Base-by-base conservation (phyloP, 2,329 filamentous ascomycete genomes). In the Fusarium phyllophilum region DNA sequence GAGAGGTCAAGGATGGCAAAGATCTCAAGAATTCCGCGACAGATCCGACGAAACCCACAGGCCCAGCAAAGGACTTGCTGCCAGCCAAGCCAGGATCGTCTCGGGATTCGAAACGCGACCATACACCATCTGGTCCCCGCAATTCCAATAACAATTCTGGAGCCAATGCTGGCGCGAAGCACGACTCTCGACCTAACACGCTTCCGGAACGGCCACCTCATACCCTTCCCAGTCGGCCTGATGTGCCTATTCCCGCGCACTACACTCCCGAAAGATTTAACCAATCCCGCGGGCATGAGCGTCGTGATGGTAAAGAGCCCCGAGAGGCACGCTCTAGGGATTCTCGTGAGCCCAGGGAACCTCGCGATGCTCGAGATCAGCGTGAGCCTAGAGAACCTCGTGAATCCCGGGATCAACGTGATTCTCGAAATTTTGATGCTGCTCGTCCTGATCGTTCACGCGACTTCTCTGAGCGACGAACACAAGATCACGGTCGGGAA, bases 1-100 rank as follows among this genome's bases (percentile, higher is more conserved):
- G 92, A 26, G 92, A 94, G 79, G 91, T 94, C 31, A 89, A 90
- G 71, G 92, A 94, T 75, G 85, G 84, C 39, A 90, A 79, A 55
- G 79, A 81, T 22, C 38, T 29, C 34, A 78, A 74, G 64, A 69
- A 68, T 17, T 75, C 75, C 34, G 59, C 54, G 17, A 46, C 66
- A 18, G 74, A 76, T 29, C 44, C 63, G 3, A 46, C 70, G 24
- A 77, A 70, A 45, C 17, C 64, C 14, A 42, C 76, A 31, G 49
- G 54, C 24, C 68, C 62, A 15, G 36, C 75, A 6, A 83, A 78
- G 84, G 81, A 84, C 29, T 70, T 76, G 6, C 60, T 84, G 15
- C 82, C 82, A 6, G 75, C 79, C 9, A 82, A 79, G 46, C 82
- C 81, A 14, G 65, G 76, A 15, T 75, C 75, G 7, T 70, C 73